Base-by-base conservation (phyloP, 1,139 yeast species). In the Suhomyces wounanorum region DNA sequence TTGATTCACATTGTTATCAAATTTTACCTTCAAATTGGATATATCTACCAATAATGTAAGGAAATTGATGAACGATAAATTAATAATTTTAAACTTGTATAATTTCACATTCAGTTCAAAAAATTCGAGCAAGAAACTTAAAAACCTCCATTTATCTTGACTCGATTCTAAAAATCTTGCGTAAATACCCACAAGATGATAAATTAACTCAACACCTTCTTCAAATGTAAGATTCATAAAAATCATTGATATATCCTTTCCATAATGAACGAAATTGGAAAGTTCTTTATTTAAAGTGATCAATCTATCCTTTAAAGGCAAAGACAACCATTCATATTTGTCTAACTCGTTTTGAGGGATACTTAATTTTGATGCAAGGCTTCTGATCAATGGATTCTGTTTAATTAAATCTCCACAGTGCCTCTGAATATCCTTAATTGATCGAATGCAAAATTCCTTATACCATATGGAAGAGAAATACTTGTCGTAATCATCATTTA, bases 111-210 rank as follows among this genome's bases (percentile, higher is more conserved):
- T 57, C 3, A 33, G 31, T 16, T 48, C 50, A 26, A 71, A 52
- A 52, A 62, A 72, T 2, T 59, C 59, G 49, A 73, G 51, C 8
- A 73, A 52, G 10, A 52, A 43, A 17, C 59, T 59, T 5, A 72
- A 40, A 30, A 63, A 62, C 36, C 61, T 57, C 79, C 79, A 75
- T 38, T 58, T 65, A 26, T 66, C 67, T 40, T 65, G 65, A 18
- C 60, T 60, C 16, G 54, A 46, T 1, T 52, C 49, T 1, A 68
- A 53, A 2, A 68, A 66, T 35, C 64, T 60, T 44, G 66, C 52
- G 48, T 74, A 75, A 4, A 72, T 63, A 45, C 71, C 61, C 8
- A 68, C 50, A 44, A 73, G 60, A 47, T 71, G 70, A 52, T 62
- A 75, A 2, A 74, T 43, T 21, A 71, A 49, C 2, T 59, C 59